Evolutionary conservation across 2,329 filamentous ascomycete species (phyloP), one percentile per base, ranked within the genome.

Genomic region (Daldinia eschscholtzii): DNA sequence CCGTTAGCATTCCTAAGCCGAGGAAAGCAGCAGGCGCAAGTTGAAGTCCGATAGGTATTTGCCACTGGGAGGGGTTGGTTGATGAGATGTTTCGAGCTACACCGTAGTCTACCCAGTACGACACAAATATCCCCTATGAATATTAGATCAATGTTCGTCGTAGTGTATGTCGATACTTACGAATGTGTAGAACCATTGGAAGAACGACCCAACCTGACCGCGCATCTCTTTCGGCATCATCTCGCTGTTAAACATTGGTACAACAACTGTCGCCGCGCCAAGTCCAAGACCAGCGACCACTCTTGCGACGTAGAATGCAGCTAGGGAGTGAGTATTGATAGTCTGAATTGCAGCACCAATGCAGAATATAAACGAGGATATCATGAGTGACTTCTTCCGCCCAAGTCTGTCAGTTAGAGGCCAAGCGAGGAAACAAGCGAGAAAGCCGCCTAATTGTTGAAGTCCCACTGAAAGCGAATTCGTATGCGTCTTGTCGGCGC

Each of bases 81-180:
- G 73, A 62, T 3, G 65, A 53, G 50, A 82, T 76, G 61, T 77
- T 72, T 37, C 76, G 75, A 1, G 77, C 72, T 4, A 83, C 81
- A 15, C 79, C 84, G 61, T 86, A 87, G 74, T 87, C 84, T 48
- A 87, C 79, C 83, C 85, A 87, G 74, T 87, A 87, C 3, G 83
- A 84, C 0, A 80, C 77, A 50, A 86, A 83, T 58, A 87, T 86
- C 0, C 85, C 80, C 68, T 83, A 77, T 0, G 12, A 13, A 48
- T 12, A 13, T 70, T 18, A 70, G 61, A 12, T 41, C 12, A 4
- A 7, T n/a, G 20, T 23, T 9, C 1, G 15, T 20, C 1, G 2
- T 2, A 6, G 6, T n/a, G n/a, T 10, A n/a, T 26, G 6, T 42
- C 5, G 3, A 3, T 52, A 18, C 72, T 52, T 69, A 76, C 75